Evolutionary conservation across 352 stramenopile genomes (phyloP).

Genomic region (Phytophthora multivora): DNA sequence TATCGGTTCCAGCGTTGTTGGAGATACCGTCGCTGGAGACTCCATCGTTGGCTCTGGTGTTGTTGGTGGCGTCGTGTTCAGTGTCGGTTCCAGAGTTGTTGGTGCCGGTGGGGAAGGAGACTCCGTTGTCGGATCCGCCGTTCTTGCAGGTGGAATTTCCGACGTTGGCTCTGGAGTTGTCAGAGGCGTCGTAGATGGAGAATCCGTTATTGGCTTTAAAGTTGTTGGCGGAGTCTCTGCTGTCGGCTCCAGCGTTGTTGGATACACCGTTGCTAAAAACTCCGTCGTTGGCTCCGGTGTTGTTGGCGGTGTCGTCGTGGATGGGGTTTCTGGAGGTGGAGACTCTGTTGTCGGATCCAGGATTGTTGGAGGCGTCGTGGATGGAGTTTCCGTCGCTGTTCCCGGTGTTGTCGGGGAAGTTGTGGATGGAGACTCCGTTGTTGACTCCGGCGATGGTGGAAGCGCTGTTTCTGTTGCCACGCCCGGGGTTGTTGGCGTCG

Average conservation of each 20-base stretch:
- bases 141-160: no score
- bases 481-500: background rate
- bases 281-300: background rate
- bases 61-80: background rate
- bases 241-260: no score
- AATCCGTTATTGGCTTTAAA: background rate
- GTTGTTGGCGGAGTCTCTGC: background rate
- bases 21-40: no score
- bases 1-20: no score
- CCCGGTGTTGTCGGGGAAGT: no score
- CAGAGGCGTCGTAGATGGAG: background rate
- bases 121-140: background rate
- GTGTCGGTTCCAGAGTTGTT: background rate
- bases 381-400: background rate
- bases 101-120: background rate
- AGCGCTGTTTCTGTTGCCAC: background rate
- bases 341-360: background rate
- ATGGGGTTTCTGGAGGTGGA: background rate
- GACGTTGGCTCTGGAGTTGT: background rate
- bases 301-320: background rate
- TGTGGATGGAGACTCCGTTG: no score
- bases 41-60: background rate
- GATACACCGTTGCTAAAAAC: background rate
- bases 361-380: background rate
- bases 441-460: background rate